Percentiles rank a stretch among this genome's conserved stretches.
Evolutionary conservation across 345 rosid genomes (phyloP).

Genomic region (Citrus sp.): DNA sequence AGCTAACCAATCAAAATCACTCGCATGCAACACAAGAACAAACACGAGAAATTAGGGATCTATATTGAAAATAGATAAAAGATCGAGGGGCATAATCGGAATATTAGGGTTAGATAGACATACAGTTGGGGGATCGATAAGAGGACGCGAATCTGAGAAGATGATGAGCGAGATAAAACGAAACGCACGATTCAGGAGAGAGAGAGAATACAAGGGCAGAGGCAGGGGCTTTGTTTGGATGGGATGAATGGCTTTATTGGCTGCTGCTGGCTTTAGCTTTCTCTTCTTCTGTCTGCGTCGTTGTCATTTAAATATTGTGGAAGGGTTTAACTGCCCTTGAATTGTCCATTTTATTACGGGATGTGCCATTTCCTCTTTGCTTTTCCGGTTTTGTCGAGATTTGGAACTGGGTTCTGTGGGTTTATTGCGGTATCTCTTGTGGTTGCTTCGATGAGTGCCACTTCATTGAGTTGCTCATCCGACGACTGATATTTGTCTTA

Average conservation of each 20-base stretch:
- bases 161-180: slow-evolving; percentile 18
- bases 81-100: slow-evolving; percentile 16
- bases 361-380: not conserved
- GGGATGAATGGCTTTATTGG: slow-evolving; percentile 24
- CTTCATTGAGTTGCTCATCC: not conserved
- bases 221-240: slow-evolving; percentile 16
- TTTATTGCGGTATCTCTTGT: not conserved
- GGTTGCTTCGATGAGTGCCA: not conserved
- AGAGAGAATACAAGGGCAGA: not conserved
- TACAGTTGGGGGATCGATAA: slow-evolving; percentile 41
- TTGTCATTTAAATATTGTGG: slow-evolving; percentile 28
- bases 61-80: not conserved
- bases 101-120: slow-evolving; percentile 30
- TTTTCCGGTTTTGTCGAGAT: slow-evolving; percentile 7
- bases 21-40: slow-evolving; percentile 7
- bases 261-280: slow-evolving; percentile 10
- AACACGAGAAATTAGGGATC: slow-evolving; percentile 28
- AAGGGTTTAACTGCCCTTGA: slow-evolving; percentile 13
- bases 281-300: slow-evolving; percentile 15
- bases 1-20: not conserved
- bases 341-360: slow-evolving; percentile 11
- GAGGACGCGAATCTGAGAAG: slow-evolving; percentile 32
- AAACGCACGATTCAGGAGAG: slow-evolving; percentile 12
- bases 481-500: not conserved
- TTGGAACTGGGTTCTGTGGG: slow-evolving; percentile 3